phyloP scores from a whole-genome alignment of 2,329 filamentous ascomycete genomes.

The Neofusicoccum cordaticola region DNA sequence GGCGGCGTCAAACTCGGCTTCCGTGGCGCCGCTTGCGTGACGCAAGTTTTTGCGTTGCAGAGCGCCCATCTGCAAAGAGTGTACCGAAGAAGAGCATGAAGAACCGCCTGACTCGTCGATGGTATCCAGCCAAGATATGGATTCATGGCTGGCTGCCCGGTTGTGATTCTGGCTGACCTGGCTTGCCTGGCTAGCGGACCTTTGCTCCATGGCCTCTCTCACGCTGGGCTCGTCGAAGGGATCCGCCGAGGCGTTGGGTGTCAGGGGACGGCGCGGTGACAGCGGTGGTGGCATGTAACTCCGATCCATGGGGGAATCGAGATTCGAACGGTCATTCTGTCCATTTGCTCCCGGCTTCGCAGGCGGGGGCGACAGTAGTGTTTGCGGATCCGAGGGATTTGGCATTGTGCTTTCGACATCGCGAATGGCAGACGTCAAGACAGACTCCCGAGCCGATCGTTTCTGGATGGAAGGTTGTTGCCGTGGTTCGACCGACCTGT shows the following conservation, averaged over 20 bases:
- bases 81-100: slow-evolving; percentile 68
- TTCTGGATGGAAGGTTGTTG: background rate
- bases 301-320: slow-evolving; percentile 53
- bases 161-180: slow-evolving; percentile 21
- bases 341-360: slow-evolving; percentile 25
- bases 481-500: slow-evolving; percentile 28
- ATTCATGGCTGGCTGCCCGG: slow-evolving; percentile 69
- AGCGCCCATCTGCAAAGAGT: slow-evolving; percentile 73
- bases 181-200: slow-evolving; percentile 7
- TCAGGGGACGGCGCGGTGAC: slow-evolving; percentile 60
- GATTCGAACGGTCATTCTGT: background rate
- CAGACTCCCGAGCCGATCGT: slow-evolving; percentile 31
- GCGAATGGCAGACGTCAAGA: slow-evolving; percentile 41
- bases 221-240: slow-evolving; percentile 23
- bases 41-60: slow-evolving; percentile 69
- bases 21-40: slow-evolving; percentile 67
- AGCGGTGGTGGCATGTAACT: slow-evolving; percentile 69
- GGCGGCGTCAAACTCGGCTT: slow-evolving; percentile 90
- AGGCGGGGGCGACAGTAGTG: slow-evolving; percentile 35
- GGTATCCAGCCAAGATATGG: slow-evolving; percentile 89
- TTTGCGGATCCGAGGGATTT: slow-evolving; percentile 23
- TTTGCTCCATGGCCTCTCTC: slow-evolving; percentile 17
- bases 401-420: slow-evolving; percentile 38
- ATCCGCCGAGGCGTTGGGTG: slow-evolving; percentile 36
- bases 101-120: slow-evolving; percentile 88